Evolutionary conservation across 176 grass and related monocot species (phyloP).

Genomic region (Eremochloa ophiuroides): DNA sequence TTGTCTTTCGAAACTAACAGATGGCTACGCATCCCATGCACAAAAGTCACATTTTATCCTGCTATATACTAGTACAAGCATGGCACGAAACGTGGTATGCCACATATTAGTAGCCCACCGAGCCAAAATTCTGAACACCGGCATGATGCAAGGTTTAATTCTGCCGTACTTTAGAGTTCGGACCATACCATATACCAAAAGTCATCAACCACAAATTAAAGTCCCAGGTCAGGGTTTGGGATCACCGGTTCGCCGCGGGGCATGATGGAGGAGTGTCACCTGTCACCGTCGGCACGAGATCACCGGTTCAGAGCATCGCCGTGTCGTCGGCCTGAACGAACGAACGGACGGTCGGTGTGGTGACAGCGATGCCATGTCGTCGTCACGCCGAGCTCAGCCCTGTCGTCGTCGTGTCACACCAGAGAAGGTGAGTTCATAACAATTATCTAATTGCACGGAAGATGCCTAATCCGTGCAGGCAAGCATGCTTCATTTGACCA

Average conservation of each 20-base stretch:
- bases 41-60: too few species aligned
- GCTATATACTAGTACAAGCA: too few species aligned
- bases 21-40: too few species aligned
- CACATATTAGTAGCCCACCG: too few species aligned
- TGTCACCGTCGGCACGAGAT: neutral
- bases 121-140: too few species aligned
- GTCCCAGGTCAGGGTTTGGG: neutral
- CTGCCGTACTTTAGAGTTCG: too few species aligned
- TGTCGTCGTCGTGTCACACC: neutral
- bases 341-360: neutral
- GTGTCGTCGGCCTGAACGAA: neutral
- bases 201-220: too few species aligned
- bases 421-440: neutral
- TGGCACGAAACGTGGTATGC: too few species aligned
- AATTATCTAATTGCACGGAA: constrained; percentile 9
- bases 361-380: neutral
- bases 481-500: too few species aligned
- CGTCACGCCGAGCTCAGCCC: constrained; percentile 5
- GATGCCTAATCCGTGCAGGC: constrained; percentile 5
- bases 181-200: too few species aligned
- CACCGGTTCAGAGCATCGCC: neutral
- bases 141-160: too few species aligned
- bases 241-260: neutral
- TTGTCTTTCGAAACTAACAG: too few species aligned
- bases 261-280: neutral